Evolutionary conservation across 352 stramenopile species (phyloP).

Genomic region (Peronospora farinosa): DNA sequence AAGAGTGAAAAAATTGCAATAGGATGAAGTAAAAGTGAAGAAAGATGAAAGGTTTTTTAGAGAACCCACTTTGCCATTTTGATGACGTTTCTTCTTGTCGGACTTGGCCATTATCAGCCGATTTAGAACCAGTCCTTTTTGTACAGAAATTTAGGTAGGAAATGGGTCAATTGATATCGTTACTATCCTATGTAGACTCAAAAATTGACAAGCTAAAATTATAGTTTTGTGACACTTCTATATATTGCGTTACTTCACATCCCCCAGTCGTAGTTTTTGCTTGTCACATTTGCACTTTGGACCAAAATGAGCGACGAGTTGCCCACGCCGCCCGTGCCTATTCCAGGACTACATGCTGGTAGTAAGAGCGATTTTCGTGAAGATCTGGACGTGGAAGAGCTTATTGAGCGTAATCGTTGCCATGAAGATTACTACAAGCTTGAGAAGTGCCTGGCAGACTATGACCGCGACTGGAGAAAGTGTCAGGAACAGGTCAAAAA

Average conservation of each 20-base stretch:
- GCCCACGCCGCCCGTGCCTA: slow-evolving; percentile 29
- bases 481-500: slow-evolving; percentile 75
- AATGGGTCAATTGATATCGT: too few species aligned
- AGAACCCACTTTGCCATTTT: slow-evolving; percentile 24
- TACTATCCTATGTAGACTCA: too few species aligned
- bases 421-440: slow-evolving; percentile 82
- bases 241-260: too few species aligned
- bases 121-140: too few species aligned
- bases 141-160: too few species aligned
- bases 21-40: too few species aligned
- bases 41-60: too few species aligned
- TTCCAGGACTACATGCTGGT: slow-evolving; percentile 59
- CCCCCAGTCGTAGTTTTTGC: too few species aligned
- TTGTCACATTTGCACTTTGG: neutral
- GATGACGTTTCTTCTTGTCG: slow-evolving; percentile 26
- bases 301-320: slow-evolving; percentile 17
- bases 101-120: slow-evolving; percentile 21
- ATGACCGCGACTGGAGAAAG: slow-evolving; percentile 82
- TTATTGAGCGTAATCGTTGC: slow-evolving; percentile 83
- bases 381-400: slow-evolving; percentile 75
- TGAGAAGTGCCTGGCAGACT: slow-evolving; percentile 77
- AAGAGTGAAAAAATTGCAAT: neutral
- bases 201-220: too few species aligned
- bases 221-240: too few species aligned
- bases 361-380: slow-evolving; percentile 79